Conservation (phyloP, 2,329 filamentous ascomycete species). For the Paecilomyces variotii region DNA sequence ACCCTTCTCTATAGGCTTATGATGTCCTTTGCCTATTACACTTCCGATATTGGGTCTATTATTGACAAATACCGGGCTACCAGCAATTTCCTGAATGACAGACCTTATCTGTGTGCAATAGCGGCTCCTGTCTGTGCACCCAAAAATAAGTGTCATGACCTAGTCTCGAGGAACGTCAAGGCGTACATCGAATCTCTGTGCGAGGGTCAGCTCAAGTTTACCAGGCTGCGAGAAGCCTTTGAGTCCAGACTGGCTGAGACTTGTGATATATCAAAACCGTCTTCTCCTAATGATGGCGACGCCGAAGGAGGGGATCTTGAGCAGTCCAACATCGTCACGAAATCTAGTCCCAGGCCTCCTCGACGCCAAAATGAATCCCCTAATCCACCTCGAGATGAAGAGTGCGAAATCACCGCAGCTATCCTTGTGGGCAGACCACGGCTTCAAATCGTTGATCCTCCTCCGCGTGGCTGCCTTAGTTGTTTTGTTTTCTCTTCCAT, state of each 20-base stretch:
- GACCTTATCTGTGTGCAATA: not conserved
- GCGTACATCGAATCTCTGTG: not conserved
- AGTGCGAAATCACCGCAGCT: constrained; percentile 5
- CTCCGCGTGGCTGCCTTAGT: constrained; percentile 7
- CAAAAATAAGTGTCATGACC: not conserved
- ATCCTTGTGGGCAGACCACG: constrained; percentile 12
- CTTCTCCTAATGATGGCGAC: not conserved
- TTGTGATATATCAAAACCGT: not conserved
- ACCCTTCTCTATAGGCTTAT: not conserved
- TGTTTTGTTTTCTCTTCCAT: constrained; percentile 12
- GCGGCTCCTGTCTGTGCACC: not conserved
- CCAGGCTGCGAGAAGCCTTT: not conserved
- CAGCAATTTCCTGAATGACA: not conserved
- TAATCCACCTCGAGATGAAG: not conserved
- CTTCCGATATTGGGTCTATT: not conserved
- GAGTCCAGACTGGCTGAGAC: not conserved
- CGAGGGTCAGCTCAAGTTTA: not conserved
- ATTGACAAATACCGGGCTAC: not conserved
- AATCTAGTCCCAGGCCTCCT: not conserved
- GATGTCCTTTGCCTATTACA: not conserved
- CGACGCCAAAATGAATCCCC: not conserved
- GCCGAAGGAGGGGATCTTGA: not conserved
- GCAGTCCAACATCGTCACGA: not conserved
- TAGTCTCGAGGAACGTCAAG: not conserved
- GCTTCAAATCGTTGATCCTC: constrained; percentile 3